Evolutionary conservation across 2,329 filamentous ascomycete genomes (phyloP).

Genomic region (Clonostachys byssicola): DNA sequence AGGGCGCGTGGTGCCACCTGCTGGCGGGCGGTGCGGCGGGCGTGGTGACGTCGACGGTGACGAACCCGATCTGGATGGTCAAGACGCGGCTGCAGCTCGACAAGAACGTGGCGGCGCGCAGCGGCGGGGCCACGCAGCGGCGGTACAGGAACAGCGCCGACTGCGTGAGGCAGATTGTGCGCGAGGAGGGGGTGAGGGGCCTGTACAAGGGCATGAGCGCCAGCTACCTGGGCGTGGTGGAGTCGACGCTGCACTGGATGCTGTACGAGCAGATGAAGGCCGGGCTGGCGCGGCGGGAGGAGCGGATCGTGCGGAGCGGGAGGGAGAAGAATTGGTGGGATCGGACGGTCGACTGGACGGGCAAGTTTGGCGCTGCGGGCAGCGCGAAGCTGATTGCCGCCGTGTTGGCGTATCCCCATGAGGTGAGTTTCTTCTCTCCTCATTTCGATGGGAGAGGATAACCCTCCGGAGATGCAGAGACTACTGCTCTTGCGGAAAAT

Average conservation of each 20-base stretch:
- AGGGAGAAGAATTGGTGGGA: constrained; percentile 68
- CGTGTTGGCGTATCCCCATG: constrained; percentile 85
- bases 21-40: constrained; percentile 73
- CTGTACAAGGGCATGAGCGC: constrained; percentile 89
- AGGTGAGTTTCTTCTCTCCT: constrained; percentile 46
- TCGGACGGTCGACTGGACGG: constrained; percentile 70
- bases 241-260: constrained; percentile 90
- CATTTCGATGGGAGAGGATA: neutral
- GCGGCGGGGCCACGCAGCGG: constrained; percentile 38
- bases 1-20: constrained; percentile 74
- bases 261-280: constrained; percentile 91
- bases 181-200: constrained; percentile 74
- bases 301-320: constrained; percentile 50
- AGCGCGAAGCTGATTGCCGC: constrained; percentile 83
- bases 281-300: constrained; percentile 61
- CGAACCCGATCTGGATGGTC: constrained; percentile 94
- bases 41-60: constrained; percentile 82
- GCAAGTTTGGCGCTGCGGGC: constrained; percentile 75
- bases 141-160: constrained; percentile 86
- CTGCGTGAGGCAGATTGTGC: constrained; percentile 77
- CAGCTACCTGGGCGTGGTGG: constrained; percentile 85
- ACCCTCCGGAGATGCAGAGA: neutral
- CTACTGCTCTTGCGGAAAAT: neutral
- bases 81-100: constrained; percentile 92
- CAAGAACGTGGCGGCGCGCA: constrained; percentile 67